Evolutionary conservation across 78 protist genomes (phyloP), one percentile per base, ranked within the genome.

Genomic region (Emiliania huxleyi): DNA sequence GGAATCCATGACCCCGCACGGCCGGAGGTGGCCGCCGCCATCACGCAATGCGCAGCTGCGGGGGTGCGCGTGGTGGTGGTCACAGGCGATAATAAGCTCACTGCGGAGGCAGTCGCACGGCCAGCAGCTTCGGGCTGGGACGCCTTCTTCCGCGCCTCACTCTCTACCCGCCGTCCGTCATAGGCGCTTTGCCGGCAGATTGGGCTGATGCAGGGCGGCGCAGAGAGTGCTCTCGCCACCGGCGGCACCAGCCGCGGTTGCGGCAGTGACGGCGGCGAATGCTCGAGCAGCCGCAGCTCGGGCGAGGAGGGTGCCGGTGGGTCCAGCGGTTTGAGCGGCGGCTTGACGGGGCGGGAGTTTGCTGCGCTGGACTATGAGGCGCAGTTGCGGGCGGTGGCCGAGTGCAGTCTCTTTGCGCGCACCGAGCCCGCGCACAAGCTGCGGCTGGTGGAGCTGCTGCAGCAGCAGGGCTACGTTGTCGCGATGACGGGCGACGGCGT

Each of bases 401-500:
- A 2, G 15, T 42, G 48, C 49, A 22, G n/a, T 15, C 22, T 79
- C 49, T 40, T 42, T 49, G 11, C 87, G n/a, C 87, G 87, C n/a
- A 42, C 87, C 37, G 87, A 79, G 87, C 87, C 87, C 11, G 0
- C 35, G 12, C 87, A 79, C 87, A 79, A 79, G 87, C 46, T 79
- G 87, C 43, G 18, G 18, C 23, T 97, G 44, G 96, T 96, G 29
- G 94, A 91, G 56, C 85, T 91, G 45, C 93, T 95, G 73, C 95
- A 97, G 96, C 40, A 40, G 42, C 55, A n/a, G 48, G 40, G 62
- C 38, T 71, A 12, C 33, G 91, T 94, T 11, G 96, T 93, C 43
- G 95, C 96, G 77, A 96, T 92, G 96, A 94, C 96, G 1, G 99
- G 99, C 43, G 99, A 98, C 92, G 99, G 99, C 43, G 99, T 98